Evolutionary conservation across 1,284 basidiomycete genomes (phyloP).

Genomic region (Tranzscheliella williamsii): DNA sequence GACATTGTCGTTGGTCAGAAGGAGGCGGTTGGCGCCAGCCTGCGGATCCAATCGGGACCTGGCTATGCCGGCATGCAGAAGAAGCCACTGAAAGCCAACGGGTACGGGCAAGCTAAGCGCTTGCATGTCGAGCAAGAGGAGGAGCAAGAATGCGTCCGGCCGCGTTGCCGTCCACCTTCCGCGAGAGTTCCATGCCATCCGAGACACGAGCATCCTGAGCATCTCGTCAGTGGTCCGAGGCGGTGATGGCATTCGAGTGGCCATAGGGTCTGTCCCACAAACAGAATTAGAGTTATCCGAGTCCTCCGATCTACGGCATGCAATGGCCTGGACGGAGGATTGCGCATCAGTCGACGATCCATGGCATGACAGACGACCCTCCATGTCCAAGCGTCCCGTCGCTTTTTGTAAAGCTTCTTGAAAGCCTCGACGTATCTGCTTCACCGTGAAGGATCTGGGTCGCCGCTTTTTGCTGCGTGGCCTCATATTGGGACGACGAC

Average conservation of each 20-base stretch:
- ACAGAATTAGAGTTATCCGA: background rate
- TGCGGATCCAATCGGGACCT: no score
- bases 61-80: no score
- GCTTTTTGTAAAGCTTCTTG: background rate
- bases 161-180: conserved; percentile 9
- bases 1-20: no score
- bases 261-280: background rate
- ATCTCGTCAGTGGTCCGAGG: background rate
- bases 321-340: background rate
- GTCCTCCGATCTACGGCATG: background rate
- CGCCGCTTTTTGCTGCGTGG: background rate
- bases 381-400: no score
- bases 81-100: conserved; percentile 20
- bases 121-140: conserved; percentile 25
- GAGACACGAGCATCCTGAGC: background rate
- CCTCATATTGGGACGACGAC: conserved; percentile 4
- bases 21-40: no score
- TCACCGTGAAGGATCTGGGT: background rate
- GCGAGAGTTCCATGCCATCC: conserved; percentile 10
- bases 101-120: conserved; percentile 16
- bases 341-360: background rate
- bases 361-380: no score
- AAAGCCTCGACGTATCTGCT: background rate
- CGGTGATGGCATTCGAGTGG: background rate
- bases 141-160: conserved; percentile 20